Base-by-base conservation (phyloP, 1,284 basidiomycete genomes). In the Golubevia sp. region DNA sequence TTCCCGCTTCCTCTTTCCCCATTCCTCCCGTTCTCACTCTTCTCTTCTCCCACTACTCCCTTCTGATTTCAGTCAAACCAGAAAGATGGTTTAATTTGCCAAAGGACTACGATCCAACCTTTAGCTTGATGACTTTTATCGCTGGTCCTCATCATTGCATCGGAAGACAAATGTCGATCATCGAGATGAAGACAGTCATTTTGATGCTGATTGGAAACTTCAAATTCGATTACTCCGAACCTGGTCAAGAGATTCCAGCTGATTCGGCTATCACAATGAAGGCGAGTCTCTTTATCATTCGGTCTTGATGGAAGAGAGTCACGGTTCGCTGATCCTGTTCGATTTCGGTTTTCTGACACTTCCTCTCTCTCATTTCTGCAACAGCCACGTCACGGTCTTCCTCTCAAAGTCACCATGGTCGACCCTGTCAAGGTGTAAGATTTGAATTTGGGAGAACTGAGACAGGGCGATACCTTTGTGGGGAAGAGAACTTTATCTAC, bases 91-190 rank as follows among this genome's bases (percentile, higher is more conserved):
- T 68, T 56, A 59, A 71, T 49, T 49, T 77, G 20, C 69, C 73
- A 2, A 72, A 74, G 48, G 70, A 70, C 44, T 56, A 76, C 70
- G 67, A 76, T 52, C 51, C 62, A 5, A 68, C 65, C 3, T 67
- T 74, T 44, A 67, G 64, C 18, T 64, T 77, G 61, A 62, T 75
- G 30, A 73, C 72, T 23, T 77, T 77, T 49, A 71, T 76, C 48
- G 68, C 74, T 3, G 75, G 75, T 26, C 64, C 73, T 2, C 75
- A 77, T 55, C 64, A 65, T 34, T 77, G 75, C 59, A 76, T 76
- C 52, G 75, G 74, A 20, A 57, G 68, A 11, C 69, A 68, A 11
- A 77, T 76, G 75, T 69, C 66, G 26, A 68, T 70, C 34, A 55
- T 67, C 30, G 74, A 77, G 66, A 70, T 77, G 63, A 74, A 75